A percentile compares a stretch with the other conserved stretches of the same genome.
phyloP scores from a whole-genome alignment of 2,329 filamentous ascomycete genomes.

The Botryosphaeria dothidea region DNA sequence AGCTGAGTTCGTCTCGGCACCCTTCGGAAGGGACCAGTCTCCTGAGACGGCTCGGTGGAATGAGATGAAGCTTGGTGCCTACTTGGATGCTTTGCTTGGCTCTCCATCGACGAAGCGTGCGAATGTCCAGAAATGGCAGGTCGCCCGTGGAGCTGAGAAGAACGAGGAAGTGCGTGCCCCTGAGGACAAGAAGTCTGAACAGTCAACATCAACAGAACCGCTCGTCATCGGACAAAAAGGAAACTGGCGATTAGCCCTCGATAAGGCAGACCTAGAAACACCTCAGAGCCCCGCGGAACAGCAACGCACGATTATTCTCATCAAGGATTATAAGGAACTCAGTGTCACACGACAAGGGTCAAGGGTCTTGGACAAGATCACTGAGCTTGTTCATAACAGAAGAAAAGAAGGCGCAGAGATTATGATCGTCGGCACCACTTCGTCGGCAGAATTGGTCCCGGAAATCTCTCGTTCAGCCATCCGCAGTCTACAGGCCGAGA shows the following conservation, averaged over 20 bases:
- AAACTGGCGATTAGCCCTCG: not conserved
- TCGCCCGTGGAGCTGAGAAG: not conserved
- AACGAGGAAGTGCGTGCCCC: constrained; percentile 26
- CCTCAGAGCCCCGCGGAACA: not conserved
- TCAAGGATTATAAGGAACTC: constrained; percentile 81
- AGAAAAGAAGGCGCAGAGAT: constrained; percentile 72
- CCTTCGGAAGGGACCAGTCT: not conserved
- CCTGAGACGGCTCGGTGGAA: constrained; percentile 30
- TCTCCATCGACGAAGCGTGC: constrained; percentile 32
- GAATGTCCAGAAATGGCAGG: not conserved
- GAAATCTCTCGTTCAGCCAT: constrained; percentile 46
- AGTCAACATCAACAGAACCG: constrained; percentile 21
- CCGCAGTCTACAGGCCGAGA: constrained; percentile 47
- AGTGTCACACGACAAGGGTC: constrained; percentile 68
- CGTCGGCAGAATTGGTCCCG: constrained; percentile 52
- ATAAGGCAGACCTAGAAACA: not conserved
- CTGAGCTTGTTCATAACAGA: constrained; percentile 69
- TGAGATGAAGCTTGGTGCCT: constrained; percentile 36
- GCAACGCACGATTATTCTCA: constrained; percentile 65
- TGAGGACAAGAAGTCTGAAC: constrained; percentile 27
- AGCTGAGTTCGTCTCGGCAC: not conserved
- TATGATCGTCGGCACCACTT: constrained; percentile 77
- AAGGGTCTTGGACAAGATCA: constrained; percentile 68
- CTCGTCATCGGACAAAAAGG: not conserved
- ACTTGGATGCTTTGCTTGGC: constrained; percentile 36